phyloP scores from a whole-genome alignment of 2,329 filamentous ascomycete species.

The Aureobasidium sp. region DNA sequence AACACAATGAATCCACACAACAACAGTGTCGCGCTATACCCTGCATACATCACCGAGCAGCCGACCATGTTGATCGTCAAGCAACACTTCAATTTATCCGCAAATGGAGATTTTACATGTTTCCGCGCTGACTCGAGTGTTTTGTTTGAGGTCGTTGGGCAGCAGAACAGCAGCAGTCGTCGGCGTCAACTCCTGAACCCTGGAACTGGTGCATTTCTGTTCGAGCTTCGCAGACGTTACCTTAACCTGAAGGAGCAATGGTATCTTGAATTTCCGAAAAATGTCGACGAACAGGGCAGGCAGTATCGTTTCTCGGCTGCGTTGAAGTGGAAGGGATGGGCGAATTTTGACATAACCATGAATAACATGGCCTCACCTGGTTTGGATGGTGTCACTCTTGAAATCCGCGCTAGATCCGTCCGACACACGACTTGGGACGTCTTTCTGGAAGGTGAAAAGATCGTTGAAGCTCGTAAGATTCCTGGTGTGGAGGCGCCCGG shows the following conservation, averaged over 20 bases:
- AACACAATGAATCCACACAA: no score
- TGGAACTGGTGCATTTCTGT: background rate
- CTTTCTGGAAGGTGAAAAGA: background rate
- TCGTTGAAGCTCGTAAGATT: background rate
- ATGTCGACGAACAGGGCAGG: no score
- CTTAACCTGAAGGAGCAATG: constrained; percentile 15
- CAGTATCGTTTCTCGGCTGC: background rate
- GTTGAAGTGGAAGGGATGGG: background rate
- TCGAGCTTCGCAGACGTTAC: background rate
- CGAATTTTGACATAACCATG: background rate
- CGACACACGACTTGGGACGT: background rate
- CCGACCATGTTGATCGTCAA: background rate
- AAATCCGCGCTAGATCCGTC: background rate
- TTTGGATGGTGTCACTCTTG: background rate
- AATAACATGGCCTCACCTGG: background rate
- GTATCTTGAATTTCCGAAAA: background rate
- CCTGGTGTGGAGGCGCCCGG: background rate
- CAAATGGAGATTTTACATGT: background rate
- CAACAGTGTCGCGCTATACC: background rate
- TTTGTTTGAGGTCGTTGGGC: background rate
- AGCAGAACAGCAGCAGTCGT: background rate
- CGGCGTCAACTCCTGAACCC: background rate
- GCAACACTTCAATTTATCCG: background rate
- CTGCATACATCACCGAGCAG: background rate
- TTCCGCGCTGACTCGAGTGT: background rate